Evolutionary conservation across 345 rosid species (phyloP), one percentile per base, ranked within the genome.

Genomic region (Salix koriyanagi): DNA sequence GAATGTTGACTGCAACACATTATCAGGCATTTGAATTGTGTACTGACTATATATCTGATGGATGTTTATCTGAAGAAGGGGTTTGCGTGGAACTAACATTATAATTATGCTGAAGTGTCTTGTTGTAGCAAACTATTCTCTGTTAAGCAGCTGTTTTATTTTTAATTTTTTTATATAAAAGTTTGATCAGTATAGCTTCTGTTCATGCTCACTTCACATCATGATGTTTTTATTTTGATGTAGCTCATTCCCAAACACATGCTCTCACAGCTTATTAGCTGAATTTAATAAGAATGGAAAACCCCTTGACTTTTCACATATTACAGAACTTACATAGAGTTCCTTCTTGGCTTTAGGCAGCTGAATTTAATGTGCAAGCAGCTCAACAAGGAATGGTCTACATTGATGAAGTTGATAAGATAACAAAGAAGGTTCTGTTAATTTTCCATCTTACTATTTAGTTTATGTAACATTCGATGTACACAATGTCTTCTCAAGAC

Each of bases 321-420:
- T 67, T n/a, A 34, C 56, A 72, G 54, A 1, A 67, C 44, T 26
- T 54, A 37, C 25, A 13, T 10, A 1, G 18, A 46, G n/a, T 56
- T 21, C 61, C 68, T 72, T 82, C 67, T 74, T 77, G 84, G 67
- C 76, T 81, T 58, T 85, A 95, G 97, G 97, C 76, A 2, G 91
- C 99, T 54, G 91, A 93, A 81, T 95, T 93, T 82, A 91, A 95
- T 84, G 97, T 95, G 64, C 93, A 91, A 85, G 98, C 97, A 73
- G 98, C 99, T 83, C 99, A 93, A 77, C 98, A 91, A 78, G 98
- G 98, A 73, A 93, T 93, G 71, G 91, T 93, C 60, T 95, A 95
- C 85, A 93, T 95, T 64, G 99, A 95, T 85, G 99, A 95, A 89
- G 93, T 93, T 86, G 97, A 95, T 85, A 95, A 95, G 83, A 95